Conservation (phyloP, 352 stramenopile genomes). For the Pythium utonaiense region DNA sequence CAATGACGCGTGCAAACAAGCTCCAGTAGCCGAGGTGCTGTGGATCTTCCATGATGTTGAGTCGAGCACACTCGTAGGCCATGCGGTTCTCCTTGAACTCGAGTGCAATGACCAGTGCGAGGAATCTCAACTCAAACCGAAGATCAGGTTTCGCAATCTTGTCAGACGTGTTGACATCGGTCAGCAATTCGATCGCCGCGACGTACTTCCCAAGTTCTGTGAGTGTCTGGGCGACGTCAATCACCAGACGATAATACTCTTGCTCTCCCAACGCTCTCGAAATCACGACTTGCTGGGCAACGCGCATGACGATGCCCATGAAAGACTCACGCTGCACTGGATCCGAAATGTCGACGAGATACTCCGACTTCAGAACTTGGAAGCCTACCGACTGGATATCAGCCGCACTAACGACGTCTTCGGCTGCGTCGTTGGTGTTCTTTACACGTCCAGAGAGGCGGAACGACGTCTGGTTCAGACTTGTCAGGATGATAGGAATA, state of each 20-base stretch:
- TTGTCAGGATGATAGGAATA: slow-evolving; percentile 81
- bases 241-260: slow-evolving; percentile 73
- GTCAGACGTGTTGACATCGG: slow-evolving; percentile 83
- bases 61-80: slow-evolving; percentile 81
- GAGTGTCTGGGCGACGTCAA: slow-evolving; percentile 76
- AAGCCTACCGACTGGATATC: slow-evolving; percentile 69
- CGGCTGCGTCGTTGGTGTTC: slow-evolving; percentile 42
- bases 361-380: slow-evolving; percentile 79
- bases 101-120: slow-evolving; percentile 78
- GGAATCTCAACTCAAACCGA: slow-evolving; percentile 78
- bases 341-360: slow-evolving; percentile 79
- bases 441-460: slow-evolving; percentile 66
- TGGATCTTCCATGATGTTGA: slow-evolving; percentile 86
- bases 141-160: slow-evolving; percentile 71
- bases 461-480: slow-evolving; percentile 74
- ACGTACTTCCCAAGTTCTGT: slow-evolving; percentile 81
- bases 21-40: slow-evolving; percentile 84
- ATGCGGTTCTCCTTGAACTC: slow-evolving; percentile 86
- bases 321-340: slow-evolving; percentile 70
- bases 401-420: slow-evolving; percentile 51
- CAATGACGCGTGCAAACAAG: slow-evolving; percentile 79
- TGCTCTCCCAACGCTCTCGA: slow-evolving; percentile 65
- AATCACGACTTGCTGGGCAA: slow-evolving; percentile 80
- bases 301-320: slow-evolving; percentile 82
- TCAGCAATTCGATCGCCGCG: slow-evolving; percentile 80